phyloP scores from a whole-genome alignment of 345 rosid species.

The Mercurialis annua region DNA sequence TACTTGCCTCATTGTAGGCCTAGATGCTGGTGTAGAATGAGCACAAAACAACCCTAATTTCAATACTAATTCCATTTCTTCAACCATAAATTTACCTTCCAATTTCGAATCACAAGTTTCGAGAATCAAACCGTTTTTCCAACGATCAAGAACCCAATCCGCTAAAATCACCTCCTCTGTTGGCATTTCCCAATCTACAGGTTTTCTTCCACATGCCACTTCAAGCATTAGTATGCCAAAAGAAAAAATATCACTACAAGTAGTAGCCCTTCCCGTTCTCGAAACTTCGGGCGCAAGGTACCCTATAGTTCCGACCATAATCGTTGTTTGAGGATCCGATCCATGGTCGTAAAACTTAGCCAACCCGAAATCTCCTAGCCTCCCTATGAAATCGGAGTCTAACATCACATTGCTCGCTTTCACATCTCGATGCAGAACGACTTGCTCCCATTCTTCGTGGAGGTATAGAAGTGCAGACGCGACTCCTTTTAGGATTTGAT shows the following conservation, averaged over 20 bases:
- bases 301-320: conserved; percentile 7
- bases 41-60: conserved; percentile 4
- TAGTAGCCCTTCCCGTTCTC: neutral
- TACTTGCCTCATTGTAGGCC: conserved; percentile 9
- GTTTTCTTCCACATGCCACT: conserved; percentile 11
- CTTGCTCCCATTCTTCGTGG: conserved; percentile 10
- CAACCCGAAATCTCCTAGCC: conserved; percentile 5
- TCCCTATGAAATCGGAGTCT: neutral
- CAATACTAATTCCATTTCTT: conserved; percentile 11
- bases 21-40: neutral
- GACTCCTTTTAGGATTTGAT: conserved; percentile 7
- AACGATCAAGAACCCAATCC: conserved; percentile 6
- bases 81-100: neutral
- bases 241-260: conserved; percentile 7
- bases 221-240: conserved; percentile 6
- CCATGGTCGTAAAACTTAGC: neutral
- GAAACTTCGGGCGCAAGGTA: conserved; percentile 9
- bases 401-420: conserved; percentile 2
- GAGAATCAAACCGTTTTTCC: neutral
- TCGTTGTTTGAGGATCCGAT: conserved; percentile 6
- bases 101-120: neutral
- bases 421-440: conserved; percentile 5
- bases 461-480: conserved; percentile 5
- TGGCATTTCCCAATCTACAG: neutral
- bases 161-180: neutral